These are phyloP conservation scores for Barnettozyma wickerhamii DNA, from an alignment of 805 yeast species.

Conservation along the genomic window DNA sequence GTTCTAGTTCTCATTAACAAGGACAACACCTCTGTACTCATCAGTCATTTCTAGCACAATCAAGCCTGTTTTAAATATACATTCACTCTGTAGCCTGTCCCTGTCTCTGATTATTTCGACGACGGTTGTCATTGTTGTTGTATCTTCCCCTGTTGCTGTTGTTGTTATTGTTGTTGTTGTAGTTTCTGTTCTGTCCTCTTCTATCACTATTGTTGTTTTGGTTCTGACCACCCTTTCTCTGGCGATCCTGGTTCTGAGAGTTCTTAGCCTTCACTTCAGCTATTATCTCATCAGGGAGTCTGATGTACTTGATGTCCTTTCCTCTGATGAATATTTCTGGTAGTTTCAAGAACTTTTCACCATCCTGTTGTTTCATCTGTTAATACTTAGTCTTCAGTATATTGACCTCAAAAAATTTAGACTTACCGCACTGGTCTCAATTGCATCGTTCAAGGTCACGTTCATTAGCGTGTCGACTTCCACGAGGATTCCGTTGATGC, in stretches of 20 bases:
- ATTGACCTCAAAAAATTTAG: background rate
- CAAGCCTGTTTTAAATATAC: too few species aligned
- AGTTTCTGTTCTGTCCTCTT: slow-evolving; percentile 27
- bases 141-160: slow-evolving; percentile 26
- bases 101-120: slow-evolving; percentile 6
- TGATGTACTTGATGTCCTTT: slow-evolving; percentile 71
- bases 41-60: too few species aligned
- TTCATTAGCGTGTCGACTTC: slow-evolving; percentile 97
- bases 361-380: slow-evolving; percentile 35
- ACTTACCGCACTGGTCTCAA: slow-evolving; percentile 49
- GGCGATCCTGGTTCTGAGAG: slow-evolving; percentile 43
- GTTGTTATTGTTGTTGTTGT: slow-evolving; percentile 25
- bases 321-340: slow-evolving; percentile 83
- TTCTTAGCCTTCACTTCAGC: slow-evolving; percentile 70
- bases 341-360: slow-evolving; percentile 56
- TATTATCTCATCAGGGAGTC: slow-evolving; percentile 73
- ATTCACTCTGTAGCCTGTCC: background rate
- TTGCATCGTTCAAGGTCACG: slow-evolving; percentile 72
- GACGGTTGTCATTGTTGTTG: slow-evolving; percentile 21
- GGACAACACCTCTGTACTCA: too few species aligned
- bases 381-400: slow-evolving; percentile 1
- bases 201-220: slow-evolving; percentile 40
- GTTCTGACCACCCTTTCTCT: slow-evolving; percentile 39
- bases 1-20: background rate
- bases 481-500: slow-evolving; percentile 75